Base-by-base conservation (phyloP, 352 stramenopile genomes). In the Sclerospora graminicola region DNA sequence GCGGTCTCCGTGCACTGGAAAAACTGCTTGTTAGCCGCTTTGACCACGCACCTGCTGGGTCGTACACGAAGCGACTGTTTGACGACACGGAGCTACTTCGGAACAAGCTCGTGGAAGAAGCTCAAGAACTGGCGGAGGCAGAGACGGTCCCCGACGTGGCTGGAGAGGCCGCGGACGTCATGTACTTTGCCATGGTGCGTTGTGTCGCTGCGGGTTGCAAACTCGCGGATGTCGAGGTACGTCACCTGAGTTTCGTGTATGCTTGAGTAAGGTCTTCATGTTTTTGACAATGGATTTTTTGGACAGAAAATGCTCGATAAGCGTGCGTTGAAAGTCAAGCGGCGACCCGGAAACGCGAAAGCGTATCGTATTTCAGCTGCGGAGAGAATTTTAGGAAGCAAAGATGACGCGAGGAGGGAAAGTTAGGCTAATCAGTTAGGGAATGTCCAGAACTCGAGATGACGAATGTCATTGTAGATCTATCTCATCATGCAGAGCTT, bases 91-190 rank as follows among this genome's bases (percentile, higher is more conserved):
- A 76, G 44, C 58, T 98, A 50, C 66, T 98, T 41, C 81, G 90
- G 15, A 91, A 97, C 59, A 98, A 98, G 67, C 71, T 98, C 16
- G 90, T 98, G 8, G 94, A 98, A 56, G 94, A 98, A 69, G 89
- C 89, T 15, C 92, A 98, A 56, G 89, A 97, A 51, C 76, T 97
- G 13, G 74, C 83, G 2, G 89, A 97, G 54, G 87, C 89, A 5
- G 66, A 92, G 51, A 84, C 58, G 3, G 61, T 73, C 23, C 43
- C 84, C 13, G 80, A 98, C 50, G 88, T 98, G 0, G 91, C 92
- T 6, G 88, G 85, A 26, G 94, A 98, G 63, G 77, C 95, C 6
- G 94, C 92, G 5, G 94, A 98, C 69, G 85, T 98, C 11, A 66
- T 97, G 53, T 98, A 98, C 59, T 98, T 98, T 65, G 88, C 90